A percentile compares a stretch with the other conserved stretches of the same genome.
These are phyloP conservation scores for Apiotrichum sp. DNA, from an alignment of 1,284 basidiomycete species.

Conservation along the genomic window DNA sequence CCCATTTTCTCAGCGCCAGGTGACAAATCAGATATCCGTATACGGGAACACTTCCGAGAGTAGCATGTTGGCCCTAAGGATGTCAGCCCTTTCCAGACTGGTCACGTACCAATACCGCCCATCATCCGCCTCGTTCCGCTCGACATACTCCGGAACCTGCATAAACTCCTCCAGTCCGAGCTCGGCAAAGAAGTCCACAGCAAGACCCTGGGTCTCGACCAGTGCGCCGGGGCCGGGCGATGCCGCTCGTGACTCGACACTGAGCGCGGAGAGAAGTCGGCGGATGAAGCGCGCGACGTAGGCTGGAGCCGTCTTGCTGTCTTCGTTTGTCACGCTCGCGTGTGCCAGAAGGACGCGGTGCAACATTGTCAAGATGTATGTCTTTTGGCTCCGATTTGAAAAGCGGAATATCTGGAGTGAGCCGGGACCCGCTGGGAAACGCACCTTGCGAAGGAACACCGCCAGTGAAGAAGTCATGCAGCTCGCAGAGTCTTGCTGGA, in stretches of 20 bases:
- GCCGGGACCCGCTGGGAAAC: neutral
- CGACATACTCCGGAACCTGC: conserved; percentile 23
- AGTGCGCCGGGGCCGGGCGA: neutral
- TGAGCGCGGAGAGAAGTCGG: conserved; percentile 14
- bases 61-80: conserved; percentile 4
- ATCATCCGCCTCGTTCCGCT: conserved; percentile 21
- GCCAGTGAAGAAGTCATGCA: conserved; percentile 30
- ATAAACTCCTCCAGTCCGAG: conserved; percentile 26
- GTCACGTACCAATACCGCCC: conserved; percentile 27
- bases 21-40: neutral
- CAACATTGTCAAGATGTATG: conserved; percentile 13
- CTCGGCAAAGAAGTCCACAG: conserved; percentile 15
- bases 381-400: conserved; percentile 15
- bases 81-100: neutral
- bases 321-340: conserved; percentile 15
- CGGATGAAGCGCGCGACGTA: conserved; percentile 20
- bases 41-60: conserved; percentile 1
- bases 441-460: conserved; percentile 27
- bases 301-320: conserved; percentile 16
- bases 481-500: conserved; percentile 36
- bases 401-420: conserved; percentile 26
- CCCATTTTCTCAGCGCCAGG: too few species aligned
- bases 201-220: neutral
- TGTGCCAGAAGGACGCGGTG: conserved; percentile 19
- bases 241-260: conserved; percentile 3